Base-by-base conservation (phyloP, 1,284 basidiomycete genomes). In the Heimioporus punctisporus region DNA sequence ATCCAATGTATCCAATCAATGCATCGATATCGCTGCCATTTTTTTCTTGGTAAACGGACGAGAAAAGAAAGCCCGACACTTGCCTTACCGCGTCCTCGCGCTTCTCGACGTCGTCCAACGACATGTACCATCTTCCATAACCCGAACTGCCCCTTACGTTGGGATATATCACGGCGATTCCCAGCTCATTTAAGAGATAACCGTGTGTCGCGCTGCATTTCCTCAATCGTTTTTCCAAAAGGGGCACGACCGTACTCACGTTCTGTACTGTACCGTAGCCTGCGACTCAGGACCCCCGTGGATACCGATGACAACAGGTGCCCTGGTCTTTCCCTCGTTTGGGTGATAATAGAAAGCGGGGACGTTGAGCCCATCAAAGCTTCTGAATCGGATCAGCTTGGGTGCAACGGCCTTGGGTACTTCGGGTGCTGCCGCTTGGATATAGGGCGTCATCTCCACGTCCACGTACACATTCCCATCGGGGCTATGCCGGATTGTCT, bases 321-420 rank as follows among this genome's bases (percentile, higher is more conserved):
- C 60, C 30, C 56, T 58, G 42, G 54, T 58, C 48, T 60, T 60
- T 23, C 64, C 53, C 23, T 55, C 52, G 2, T 58, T 52, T 4
- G 74, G 73, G 48, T 72, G 72, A 52, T 74, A 74, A 52, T 76
- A 76, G 46, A 76, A 64, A 14, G 63, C 68, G 7, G 74, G 72
- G 30, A 76, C 54, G 46, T 71, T 67, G 44, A 76, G 41, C 17
- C 61, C 72, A 51, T 74, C 74, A 40, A 75, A 74, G 46, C 72
- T 75, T 62, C 61, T 65, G 57, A 68, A 76, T 42, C 48, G 65
- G 56, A 75, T 62, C 52, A 76, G 37, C 55, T 60, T 59, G 19
- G 74, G 72, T 4, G 64, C 56, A 15, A 68, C 52, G 37, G 64
- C 63, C 42, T 56, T 57, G 21, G 57, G 52, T 15, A 60, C 51